A percentile compares a stretch with the other conserved stretches of the same genome.
phyloP scores from a whole-genome alignment of 352 stramenopile species.

The Globisporangium okanoganense region DNA sequence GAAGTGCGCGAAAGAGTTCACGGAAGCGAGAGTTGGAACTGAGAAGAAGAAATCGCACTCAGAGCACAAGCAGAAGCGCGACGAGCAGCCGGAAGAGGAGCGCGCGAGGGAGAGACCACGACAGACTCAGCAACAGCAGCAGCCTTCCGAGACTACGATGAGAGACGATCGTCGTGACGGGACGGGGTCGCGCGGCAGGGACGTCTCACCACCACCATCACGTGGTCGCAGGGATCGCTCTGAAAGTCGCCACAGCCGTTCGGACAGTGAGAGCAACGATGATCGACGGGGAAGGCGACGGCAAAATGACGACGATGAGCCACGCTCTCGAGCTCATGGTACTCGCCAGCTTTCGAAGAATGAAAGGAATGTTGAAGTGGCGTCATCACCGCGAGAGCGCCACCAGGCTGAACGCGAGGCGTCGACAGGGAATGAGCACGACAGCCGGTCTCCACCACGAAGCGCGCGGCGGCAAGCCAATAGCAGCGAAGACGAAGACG shows the following conservation, averaged over 20 bases:
- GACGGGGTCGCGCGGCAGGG: conserved; percentile 6
- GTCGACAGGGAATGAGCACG: not conserved
- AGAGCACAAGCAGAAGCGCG: conserved; percentile 18
- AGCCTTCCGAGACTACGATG: conserved; percentile 5
- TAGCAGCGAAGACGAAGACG: not conserved
- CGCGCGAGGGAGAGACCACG: conserved; percentile 6
- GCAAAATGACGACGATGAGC: conserved; percentile 9
- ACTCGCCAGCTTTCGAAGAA: not conserved
- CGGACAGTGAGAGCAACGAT: conserved; percentile 29
- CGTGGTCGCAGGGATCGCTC: conserved; percentile 7
- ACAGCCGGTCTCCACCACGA: not conserved
- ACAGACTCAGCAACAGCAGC: conserved; percentile 8
- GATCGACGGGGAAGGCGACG: conserved; percentile 20
- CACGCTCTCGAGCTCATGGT: not conserved
- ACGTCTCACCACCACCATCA: not conserved
- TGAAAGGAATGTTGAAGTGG: not conserved
- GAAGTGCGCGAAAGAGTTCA: conserved; percentile 15
- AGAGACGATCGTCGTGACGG: not conserved
- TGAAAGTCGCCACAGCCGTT: conserved; percentile 2
- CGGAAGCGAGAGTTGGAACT: conserved; percentile 7
- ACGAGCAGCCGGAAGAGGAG: conserved; percentile 12
- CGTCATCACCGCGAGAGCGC: not conserved
- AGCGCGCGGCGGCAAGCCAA: not conserved
- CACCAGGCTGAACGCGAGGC: not conserved
- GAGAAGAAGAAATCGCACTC: conserved; percentile 17